A percentile compares a stretch with the other conserved stretches of the same genome.
Conservation (phyloP, 768 basidiomycete species). For the Candolleomyces efflorescens region DNA sequence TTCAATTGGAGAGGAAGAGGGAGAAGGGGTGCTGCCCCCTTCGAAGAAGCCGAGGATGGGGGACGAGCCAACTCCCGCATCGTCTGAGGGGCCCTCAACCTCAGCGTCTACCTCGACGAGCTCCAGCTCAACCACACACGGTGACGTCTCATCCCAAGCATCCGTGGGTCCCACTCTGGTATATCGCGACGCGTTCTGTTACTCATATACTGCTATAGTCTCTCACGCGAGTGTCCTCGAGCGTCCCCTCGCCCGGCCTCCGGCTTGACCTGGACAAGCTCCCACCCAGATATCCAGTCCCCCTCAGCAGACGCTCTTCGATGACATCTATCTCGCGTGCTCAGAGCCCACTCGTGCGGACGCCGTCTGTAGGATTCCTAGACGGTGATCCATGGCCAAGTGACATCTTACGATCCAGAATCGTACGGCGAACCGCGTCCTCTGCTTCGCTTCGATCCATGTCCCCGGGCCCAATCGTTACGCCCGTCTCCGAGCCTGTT, state of each 20-base stretch:
- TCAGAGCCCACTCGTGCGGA: neutral
- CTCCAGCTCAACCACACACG: neutral
- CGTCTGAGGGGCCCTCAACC: neutral
- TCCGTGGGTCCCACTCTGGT: neutral
- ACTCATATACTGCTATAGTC: neutral
- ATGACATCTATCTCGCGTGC: neutral
- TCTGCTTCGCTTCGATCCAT: conserved; percentile 21
- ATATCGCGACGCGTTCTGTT: neutral
- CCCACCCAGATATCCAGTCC: neutral
- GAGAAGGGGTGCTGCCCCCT: neutral
- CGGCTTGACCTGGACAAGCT: neutral
- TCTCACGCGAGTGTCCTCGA: neutral
- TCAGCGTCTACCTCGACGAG: neutral
- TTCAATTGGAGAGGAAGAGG: neutral
- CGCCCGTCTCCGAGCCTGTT: conserved; percentile 17
- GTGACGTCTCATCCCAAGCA: neutral
- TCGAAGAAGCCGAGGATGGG: neutral
- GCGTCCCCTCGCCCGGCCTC: neutral
- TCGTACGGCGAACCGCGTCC: conserved; percentile 28
- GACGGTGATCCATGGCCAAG: neutral
- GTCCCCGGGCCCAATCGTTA: conserved; percentile 10
- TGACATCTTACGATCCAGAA: neutral
- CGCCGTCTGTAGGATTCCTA: neutral
- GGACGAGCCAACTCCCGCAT: neutral
- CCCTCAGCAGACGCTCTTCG: neutral